Conservation (phyloP, 2,329 filamentous ascomycete species). For the Moelleriella libera region DNA sequence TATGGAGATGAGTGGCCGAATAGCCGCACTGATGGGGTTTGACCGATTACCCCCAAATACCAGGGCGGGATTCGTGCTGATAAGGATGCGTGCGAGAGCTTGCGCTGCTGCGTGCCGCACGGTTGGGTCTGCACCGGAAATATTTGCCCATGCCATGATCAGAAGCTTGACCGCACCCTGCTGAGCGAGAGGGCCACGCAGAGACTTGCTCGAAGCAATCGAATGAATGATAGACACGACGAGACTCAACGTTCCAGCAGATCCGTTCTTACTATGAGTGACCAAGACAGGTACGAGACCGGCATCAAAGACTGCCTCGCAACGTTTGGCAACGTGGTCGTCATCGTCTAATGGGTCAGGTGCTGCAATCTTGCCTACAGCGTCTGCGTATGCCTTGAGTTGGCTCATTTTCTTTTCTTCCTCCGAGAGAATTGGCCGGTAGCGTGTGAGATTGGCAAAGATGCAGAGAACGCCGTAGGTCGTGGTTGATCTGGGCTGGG, state of each 20-base stretch:
- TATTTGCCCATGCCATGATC: constrained; percentile 52
- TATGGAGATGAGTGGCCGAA: constrained; percentile 67
- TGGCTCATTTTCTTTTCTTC: constrained; percentile 88
- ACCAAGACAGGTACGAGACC: constrained; percentile 67
- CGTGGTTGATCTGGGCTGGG: constrained; percentile 50
- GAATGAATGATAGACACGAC: constrained; percentile 65
- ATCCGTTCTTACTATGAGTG: constrained; percentile 58
- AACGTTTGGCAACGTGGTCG: constrained; percentile 59
- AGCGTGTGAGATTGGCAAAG: constrained; percentile 71
- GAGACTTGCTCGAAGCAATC: constrained; percentile 57
- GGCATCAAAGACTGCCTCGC: constrained; percentile 64
- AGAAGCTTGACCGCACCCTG: constrained; percentile 87
- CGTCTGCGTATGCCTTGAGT: constrained; percentile 87
- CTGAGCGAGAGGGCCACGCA: constrained; percentile 71
- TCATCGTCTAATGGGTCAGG: constrained; percentile 62
- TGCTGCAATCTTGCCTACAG: constrained; percentile 50
- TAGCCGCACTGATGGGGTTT: constrained; percentile 61
- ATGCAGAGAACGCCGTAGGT: constrained; percentile 82
- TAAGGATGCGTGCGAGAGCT: constrained; percentile 71
- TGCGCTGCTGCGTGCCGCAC: constrained; percentile 54
- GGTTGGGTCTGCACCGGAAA: constrained; percentile 35
- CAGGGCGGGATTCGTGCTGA: constrained; percentile 71
- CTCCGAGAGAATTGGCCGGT: constrained; percentile 63
- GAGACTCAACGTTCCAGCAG: constrained; percentile 55
- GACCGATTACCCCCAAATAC: constrained; percentile 71